Percentiles rank a stretch among this genome's conserved stretches.
phyloP scores from a whole-genome alignment of 768 basidiomycete species.

The Suillus weaverae region DNA sequence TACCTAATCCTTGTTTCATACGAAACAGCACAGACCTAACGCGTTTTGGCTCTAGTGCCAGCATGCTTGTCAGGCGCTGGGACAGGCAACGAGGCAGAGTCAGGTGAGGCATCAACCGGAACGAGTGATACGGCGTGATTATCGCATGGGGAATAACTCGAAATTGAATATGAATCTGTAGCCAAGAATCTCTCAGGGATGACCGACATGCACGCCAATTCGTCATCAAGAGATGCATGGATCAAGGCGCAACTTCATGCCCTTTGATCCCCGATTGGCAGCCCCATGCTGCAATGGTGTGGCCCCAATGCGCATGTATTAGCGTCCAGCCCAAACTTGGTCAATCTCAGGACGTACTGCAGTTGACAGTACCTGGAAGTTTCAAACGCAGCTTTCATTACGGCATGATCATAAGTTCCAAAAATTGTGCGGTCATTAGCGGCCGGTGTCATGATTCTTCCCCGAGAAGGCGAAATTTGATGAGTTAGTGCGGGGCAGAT shows the following conservation, averaged over 20 bases:
- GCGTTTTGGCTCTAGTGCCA: neutral
- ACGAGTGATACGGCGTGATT: neutral
- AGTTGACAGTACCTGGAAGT: conserved; percentile 11
- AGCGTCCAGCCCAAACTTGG: neutral
- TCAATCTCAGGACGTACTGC: neutral
- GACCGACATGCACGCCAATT: conserved; percentile 1
- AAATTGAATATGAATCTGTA: neutral
- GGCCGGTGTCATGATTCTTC: conserved; percentile 9
- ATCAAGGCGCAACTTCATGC: conserved; percentile 1
- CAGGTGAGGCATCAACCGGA: conserved; percentile 3
- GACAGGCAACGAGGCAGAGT: conserved; percentile 5
- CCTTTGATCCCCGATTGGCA: neutral
- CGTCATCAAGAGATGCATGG: neutral
- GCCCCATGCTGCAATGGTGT: neutral
- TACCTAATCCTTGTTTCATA: neutral
- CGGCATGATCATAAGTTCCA: conserved; percentile 17
- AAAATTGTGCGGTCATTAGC: conserved; percentile 15
- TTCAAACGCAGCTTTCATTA: conserved; percentile 17
- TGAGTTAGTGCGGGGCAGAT: conserved; percentile 7
- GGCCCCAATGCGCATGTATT: neutral
- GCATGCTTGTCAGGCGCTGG: neutral
- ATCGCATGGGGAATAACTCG: neutral
- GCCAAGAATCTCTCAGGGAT: conserved; percentile 3
- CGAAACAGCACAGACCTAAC: neutral
- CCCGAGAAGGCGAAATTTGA: conserved; percentile 7